phyloP scores from a whole-genome alignment of 371 early-diverging fungal species.

The Syncephalastrum sp. region DNA sequence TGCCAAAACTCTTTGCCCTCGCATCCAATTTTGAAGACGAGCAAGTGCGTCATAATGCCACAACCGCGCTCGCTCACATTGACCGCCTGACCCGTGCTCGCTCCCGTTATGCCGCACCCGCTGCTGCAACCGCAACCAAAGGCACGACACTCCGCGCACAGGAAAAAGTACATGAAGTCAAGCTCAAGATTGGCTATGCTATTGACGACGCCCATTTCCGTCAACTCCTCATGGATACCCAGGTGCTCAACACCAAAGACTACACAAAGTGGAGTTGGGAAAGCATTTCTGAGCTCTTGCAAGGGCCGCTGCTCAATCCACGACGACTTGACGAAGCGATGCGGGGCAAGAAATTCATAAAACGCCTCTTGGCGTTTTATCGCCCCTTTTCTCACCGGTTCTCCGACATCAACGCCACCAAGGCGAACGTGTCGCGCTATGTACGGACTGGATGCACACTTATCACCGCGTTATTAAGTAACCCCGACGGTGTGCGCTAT shows the following conservation, averaged over 20 bases:
- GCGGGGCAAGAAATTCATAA: conserved; percentile 72
- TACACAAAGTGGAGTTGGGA: conserved; percentile 86
- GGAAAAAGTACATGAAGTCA: conserved; percentile 66
- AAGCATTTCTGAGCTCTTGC: conserved; percentile 68
- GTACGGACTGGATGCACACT: conserved; percentile 67
- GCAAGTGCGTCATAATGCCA: conserved; percentile 72
- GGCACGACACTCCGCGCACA: conserved; percentile 23
- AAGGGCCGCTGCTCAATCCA: conserved; percentile 74
- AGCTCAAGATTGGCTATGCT: conserved; percentile 66
- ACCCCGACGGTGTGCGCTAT: conserved; percentile 69
- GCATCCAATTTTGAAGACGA: conserved; percentile 82
- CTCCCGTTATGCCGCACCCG: conserved; percentile 23
- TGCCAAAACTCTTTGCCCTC: conserved; percentile 73
- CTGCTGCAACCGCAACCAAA: conserved; percentile 15
- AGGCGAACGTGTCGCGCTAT: conserved; percentile 48
- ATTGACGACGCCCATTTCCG: conserved; percentile 78
- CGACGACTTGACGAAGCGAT: conserved; percentile 79
- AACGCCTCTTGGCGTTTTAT: conserved; percentile 75
- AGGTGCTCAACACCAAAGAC: conserved; percentile 76
- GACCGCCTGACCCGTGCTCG: conserved; percentile 57
- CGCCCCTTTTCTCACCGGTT: conserved; percentile 76
- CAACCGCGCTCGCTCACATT: conserved; percentile 72
- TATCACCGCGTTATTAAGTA: conserved; percentile 57
- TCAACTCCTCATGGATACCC: conserved; percentile 66
- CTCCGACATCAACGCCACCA: conserved; percentile 61